Evolutionary conservation across 106 monocot genomes (phyloP).

Genomic region (Acorus gramineus): DNA sequence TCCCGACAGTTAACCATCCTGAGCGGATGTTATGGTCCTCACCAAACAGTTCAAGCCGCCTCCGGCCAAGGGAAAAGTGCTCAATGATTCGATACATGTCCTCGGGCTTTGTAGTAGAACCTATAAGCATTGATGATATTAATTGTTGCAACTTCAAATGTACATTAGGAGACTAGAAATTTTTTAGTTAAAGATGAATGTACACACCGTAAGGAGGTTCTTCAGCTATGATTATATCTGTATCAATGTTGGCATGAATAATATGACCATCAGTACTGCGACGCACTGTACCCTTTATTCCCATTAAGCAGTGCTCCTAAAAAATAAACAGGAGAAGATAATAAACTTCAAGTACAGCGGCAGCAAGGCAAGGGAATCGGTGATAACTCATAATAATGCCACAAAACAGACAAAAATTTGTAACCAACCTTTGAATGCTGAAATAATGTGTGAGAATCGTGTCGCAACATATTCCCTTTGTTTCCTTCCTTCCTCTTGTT

Average conservation of each 20-base stretch:
- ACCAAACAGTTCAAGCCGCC: constrained; percentile 92
- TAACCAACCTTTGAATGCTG: constrained; percentile 90
- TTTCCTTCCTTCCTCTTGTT: constrained; percentile 36
- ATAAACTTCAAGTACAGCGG: neutral
- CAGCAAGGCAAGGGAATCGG: constrained; percentile 4
- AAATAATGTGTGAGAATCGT: constrained; percentile 92
- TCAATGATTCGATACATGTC: constrained; percentile 96
- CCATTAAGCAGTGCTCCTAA: constrained; percentile 99
- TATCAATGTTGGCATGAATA: constrained; percentile 99
- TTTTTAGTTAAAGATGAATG: neutral
- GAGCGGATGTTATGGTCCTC: constrained; percentile 95
- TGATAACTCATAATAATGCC: neutral
- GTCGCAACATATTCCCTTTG: constrained; percentile 77
- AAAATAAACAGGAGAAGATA: neutral
- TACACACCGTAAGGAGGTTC: constrained; percentile 85
- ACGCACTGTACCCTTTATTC: constrained; percentile 97
- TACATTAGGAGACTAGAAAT: neutral
- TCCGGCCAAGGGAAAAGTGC: constrained; percentile 87
- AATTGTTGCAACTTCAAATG: too few relatives aligned
- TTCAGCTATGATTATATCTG: constrained; percentile 95
- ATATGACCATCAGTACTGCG: constrained; percentile 98
- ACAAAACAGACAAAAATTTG: neutral
- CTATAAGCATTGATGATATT: constrained; percentile 5
- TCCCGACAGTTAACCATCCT: constrained; percentile 91
- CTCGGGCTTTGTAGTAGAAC: constrained; percentile 92